phyloP scores from a whole-genome alignment of 768 basidiomycete species.

The Leucogyrophana mollusca region DNA sequence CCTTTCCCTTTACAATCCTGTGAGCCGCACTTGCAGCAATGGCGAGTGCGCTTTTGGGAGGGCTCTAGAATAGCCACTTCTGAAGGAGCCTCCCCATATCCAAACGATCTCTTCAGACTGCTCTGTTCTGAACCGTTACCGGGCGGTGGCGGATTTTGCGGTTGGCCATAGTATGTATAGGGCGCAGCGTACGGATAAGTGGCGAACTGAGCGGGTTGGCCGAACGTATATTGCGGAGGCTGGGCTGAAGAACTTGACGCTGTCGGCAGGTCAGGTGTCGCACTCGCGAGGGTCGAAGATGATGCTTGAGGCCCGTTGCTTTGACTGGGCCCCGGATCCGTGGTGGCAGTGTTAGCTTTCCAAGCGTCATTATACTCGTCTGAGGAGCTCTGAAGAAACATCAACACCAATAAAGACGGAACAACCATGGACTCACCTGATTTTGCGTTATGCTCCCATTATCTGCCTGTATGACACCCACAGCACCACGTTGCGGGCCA shows the following conservation, averaged over 20 bases:
- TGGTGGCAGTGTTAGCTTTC: slow-evolving; percentile 53
- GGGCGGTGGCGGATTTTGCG: slow-evolving; percentile 20
- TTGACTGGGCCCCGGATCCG: slow-evolving; percentile 28
- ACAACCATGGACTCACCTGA: slow-evolving; percentile 16
- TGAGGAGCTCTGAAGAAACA: slow-evolving; percentile 35
- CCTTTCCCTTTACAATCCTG: slow-evolving; percentile 85
- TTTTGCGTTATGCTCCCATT: slow-evolving; percentile 18
- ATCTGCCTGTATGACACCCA: slow-evolving; percentile 21
- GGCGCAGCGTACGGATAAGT: slow-evolving; percentile 35
- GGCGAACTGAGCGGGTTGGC: slow-evolving; percentile 31
- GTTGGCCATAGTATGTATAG: slow-evolving; percentile 30
- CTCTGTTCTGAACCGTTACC: slow-evolving; percentile 23
- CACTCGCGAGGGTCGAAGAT: slow-evolving; percentile 1
- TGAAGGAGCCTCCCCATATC: slow-evolving; percentile 22
- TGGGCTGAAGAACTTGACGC: slow-evolving; percentile 20
- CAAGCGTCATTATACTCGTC: slow-evolving; percentile 62
- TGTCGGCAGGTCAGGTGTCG: slow-evolving; percentile 19
- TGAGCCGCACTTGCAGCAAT: slow-evolving; percentile 82
- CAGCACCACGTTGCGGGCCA: slow-evolving; percentile 32
- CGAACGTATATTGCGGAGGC: slow-evolving; percentile 27
- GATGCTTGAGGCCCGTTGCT: slow-evolving; percentile 10
- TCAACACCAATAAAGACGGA: slow-evolving; percentile 8
- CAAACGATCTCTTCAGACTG: slow-evolving; percentile 26
- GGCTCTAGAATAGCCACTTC: slow-evolving; percentile 33
- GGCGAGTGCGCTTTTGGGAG: slow-evolving; percentile 62